These are phyloP conservation scores for Emmonsia crescens DNA, from an alignment of 2,329 filamentous ascomycete species.

Conservation along the genomic window DNA sequence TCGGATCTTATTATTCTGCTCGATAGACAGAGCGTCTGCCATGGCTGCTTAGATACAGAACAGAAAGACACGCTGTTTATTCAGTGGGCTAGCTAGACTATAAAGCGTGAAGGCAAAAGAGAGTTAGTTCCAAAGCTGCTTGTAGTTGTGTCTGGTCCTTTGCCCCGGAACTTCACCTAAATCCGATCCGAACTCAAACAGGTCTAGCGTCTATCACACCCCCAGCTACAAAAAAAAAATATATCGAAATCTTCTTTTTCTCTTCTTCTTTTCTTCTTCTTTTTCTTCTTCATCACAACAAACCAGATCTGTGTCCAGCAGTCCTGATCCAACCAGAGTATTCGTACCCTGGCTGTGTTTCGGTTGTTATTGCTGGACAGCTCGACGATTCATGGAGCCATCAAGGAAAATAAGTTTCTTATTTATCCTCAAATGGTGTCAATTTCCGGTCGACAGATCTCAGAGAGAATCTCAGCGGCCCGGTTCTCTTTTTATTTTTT, in stretches of 20 bases:
- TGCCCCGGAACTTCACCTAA: not conserved
- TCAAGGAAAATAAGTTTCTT: conserved; percentile 33
- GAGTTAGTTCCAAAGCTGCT: no score
- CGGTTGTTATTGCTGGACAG: conserved; percentile 71
- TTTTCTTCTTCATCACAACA: conserved; percentile 29
- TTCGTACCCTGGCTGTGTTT: conserved; percentile 39
- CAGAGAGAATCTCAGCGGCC: conserved; percentile 56
- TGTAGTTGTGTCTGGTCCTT: no score
- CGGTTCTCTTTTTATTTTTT: conserved; percentile 22
- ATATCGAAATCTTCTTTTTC: conserved; percentile 19
- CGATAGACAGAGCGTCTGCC: conserved; percentile 58
- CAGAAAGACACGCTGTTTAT: not conserved
- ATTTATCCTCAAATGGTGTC: conserved; percentile 53
- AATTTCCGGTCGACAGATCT: conserved; percentile 95
- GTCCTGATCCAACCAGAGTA: conserved; percentile 48
- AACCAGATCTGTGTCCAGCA: conserved; percentile 76
- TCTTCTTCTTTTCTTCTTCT: conserved; percentile 27
- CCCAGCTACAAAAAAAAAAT: conserved; percentile 19
- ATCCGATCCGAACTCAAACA: conserved; percentile 4
- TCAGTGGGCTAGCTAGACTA: not conserved
- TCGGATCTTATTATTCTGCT: conserved; percentile 88
- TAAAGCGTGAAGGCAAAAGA: not conserved
- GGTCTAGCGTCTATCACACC: not conserved
- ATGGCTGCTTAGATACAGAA: conserved; percentile 18
- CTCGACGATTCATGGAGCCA: conserved; percentile 81